Evolutionary conservation across 2,329 filamentous ascomycete genomes (phyloP).

Genomic region (Ceratocystiopsis brevicomis): DNA sequence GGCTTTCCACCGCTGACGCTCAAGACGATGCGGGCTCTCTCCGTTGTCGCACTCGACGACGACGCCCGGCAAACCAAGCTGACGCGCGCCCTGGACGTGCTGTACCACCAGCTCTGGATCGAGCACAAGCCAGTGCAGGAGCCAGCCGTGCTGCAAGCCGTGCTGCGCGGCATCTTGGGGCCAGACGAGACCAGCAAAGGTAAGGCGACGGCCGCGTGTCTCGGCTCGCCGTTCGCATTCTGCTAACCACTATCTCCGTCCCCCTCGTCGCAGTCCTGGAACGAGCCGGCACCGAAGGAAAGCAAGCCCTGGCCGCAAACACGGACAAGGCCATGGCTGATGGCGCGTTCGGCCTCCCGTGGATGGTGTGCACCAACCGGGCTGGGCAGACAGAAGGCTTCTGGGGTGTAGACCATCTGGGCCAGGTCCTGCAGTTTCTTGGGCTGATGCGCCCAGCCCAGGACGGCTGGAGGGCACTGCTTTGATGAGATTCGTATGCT

Average conservation of each 20-base stretch:
- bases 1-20: slow-evolving; percentile 20
- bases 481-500: slow-evolving; percentile 9
- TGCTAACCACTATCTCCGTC: no score
- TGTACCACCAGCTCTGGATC: slow-evolving; percentile 18
- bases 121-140: slow-evolving; percentile 13
- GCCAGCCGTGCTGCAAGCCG: slow-evolving; percentile 12
- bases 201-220: slow-evolving; percentile 1
- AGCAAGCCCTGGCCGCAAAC: slow-evolving; percentile 15
- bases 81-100: slow-evolving; percentile 14
- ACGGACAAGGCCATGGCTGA: slow-evolving; percentile 18
- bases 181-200: slow-evolving; percentile 11
- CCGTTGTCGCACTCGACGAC: slow-evolving; percentile 11
- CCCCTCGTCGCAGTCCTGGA: slow-evolving; percentile 10
- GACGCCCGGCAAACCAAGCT: slow-evolving; percentile 10
- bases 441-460: slow-evolving; percentile 13
- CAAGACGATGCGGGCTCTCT: slow-evolving; percentile 17
- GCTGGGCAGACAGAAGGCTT: slow-evolving; percentile 17
- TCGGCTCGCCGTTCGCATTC: background rate
- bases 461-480: slow-evolving; percentile 17
- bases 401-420: slow-evolving; percentile 22
- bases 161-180: slow-evolving; percentile 14
- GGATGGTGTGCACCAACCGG: slow-evolving; percentile 18
- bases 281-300: slow-evolving; percentile 13
- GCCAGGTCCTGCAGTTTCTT: slow-evolving; percentile 18
- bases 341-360: slow-evolving; percentile 21